Evolutionary conservation across 2,329 filamentous ascomycete species (phyloP).

Genomic region (Paecilomyces dactylethromorphus): DNA sequence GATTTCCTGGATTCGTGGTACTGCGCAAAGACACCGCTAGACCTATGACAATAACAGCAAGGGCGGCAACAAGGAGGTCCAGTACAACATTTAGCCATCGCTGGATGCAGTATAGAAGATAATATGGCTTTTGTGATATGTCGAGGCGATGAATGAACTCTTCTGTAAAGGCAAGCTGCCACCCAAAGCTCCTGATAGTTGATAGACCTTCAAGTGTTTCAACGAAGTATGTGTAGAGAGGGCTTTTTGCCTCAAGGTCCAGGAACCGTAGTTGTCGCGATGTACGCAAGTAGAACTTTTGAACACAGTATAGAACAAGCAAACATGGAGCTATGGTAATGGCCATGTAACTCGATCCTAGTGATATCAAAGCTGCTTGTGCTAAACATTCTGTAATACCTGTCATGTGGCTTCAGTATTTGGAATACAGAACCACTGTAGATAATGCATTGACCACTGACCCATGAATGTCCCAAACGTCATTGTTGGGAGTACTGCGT

Average conservation of each 20-base stretch:
- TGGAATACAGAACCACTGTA: background rate
- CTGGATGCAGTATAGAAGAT: constrained; percentile 36
- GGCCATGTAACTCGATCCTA: background rate
- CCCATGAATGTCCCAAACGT: background rate
- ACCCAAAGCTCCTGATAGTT: constrained; percentile 46
- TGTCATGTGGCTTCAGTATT: background rate
- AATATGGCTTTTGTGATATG: constrained; percentile 35
- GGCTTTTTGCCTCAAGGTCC: constrained; percentile 34
- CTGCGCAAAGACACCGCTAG: background rate
- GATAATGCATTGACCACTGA: background rate
- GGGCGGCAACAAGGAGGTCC: constrained; percentile 21
- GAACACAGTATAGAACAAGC: constrained; percentile 17
- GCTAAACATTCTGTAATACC: background rate
- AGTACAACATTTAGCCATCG: constrained; percentile 32
- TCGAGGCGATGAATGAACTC: constrained; percentile 32
- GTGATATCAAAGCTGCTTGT: background rate
- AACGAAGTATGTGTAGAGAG: constrained; percentile 31
- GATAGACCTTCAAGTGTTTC: constrained; percentile 42
- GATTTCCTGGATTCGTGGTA: background rate
- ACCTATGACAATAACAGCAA: constrained; percentile 9
- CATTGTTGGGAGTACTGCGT: background rate
- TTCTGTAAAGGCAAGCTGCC: constrained; percentile 31
- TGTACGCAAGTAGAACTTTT: constrained; percentile 34
- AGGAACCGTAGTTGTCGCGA: constrained; percentile 36
- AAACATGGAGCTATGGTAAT: constrained; percentile 1